These are phyloP conservation scores for Colletotrichum higginsianum DNA, from an alignment of 2,329 filamentous ascomycete species.

Conservation along the genomic window DNA sequence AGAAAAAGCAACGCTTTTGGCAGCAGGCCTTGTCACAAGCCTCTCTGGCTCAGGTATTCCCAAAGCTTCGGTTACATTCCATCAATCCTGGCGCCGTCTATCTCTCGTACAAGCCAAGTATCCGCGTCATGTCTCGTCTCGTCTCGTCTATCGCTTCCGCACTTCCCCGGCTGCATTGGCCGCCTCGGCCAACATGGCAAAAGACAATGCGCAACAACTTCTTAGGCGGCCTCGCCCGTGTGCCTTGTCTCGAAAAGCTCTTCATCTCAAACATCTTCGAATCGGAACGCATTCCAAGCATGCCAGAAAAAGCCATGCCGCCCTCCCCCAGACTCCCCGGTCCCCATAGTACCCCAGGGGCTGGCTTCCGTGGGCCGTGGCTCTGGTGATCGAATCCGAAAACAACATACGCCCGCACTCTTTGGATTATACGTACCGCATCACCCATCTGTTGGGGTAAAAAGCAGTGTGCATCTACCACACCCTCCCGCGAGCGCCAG, in stretches of 20 bases:
- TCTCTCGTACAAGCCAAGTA: constrained; percentile 17
- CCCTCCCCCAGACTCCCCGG: constrained; percentile 20
- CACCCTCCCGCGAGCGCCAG: constrained; percentile 28
- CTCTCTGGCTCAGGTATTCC: neutral
- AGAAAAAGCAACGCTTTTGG: constrained; percentile 12
- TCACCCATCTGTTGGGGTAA: constrained; percentile 1
- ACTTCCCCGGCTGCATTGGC: constrained; percentile 37
- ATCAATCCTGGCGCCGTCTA: neutral
- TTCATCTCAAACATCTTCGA: constrained; percentile 39
- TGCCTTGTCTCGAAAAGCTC: constrained; percentile 31
- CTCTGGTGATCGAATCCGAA: constrained; percentile 27
- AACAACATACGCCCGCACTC: constrained; percentile 8
- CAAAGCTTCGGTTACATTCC: constrained; percentile 26
- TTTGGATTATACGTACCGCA: constrained; percentile 25
- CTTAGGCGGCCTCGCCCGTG: constrained; percentile 34
- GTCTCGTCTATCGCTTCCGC: constrained; percentile 39
- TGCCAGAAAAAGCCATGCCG: constrained; percentile 32
- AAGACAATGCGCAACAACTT: constrained; percentile 31
- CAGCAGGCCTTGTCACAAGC: constrained; percentile 14
- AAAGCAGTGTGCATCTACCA: constrained; percentile 28
- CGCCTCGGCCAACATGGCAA: constrained; percentile 18
- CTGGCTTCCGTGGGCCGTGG: constrained; percentile 21
- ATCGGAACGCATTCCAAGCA: constrained; percentile 36
- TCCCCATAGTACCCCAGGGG: constrained; percentile 12
- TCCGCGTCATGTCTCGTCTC: constrained; percentile 41